phyloP scores from a whole-genome alignment of 352 stramenopile species.

The Globisporangium middletonii region DNA sequence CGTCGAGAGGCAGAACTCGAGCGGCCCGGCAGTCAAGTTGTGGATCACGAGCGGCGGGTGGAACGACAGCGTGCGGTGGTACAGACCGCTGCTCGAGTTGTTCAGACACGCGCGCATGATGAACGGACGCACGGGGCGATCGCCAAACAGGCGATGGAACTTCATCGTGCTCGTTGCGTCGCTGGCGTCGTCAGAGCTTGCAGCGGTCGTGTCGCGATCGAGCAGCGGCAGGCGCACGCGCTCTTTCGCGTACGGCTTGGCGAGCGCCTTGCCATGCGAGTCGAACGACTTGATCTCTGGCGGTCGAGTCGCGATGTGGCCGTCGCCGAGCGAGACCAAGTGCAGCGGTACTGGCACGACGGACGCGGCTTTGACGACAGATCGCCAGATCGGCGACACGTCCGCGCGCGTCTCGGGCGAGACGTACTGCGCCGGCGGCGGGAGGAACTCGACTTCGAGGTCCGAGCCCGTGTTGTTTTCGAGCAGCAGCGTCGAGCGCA shows the following conservation, averaged over 20 bases:
- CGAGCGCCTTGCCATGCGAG: constrained; percentile 15
- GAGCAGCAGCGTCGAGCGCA: constrained; percentile 71
- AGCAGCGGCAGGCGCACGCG: constrained; percentile 64
- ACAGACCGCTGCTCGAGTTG: constrained; percentile 45
- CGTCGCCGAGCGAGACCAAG: constrained; percentile 63
- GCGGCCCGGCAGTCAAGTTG: constrained; percentile 60
- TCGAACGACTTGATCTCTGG: constrained; percentile 44
- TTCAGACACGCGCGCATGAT: constrained; percentile 69
- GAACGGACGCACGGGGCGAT: constrained; percentile 75
- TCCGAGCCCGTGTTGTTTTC: constrained; percentile 83
- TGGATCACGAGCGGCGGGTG: constrained; percentile 74
- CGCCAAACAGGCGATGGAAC: constrained; percentile 68
- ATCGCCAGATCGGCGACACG: constrained; percentile 53
- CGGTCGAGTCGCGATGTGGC: constrained; percentile 67
- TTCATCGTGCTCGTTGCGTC: constrained; percentile 52
- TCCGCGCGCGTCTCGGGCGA: constrained; percentile 28
- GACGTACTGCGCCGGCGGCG: constrained; percentile 32
- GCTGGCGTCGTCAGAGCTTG: constrained; percentile 23
- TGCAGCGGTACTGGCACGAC: constrained; percentile 66
- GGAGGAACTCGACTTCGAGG: constrained; percentile 82
- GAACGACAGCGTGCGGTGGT: constrained; percentile 73
- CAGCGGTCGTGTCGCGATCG: constrained; percentile 23
- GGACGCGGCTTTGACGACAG: constrained; percentile 49
- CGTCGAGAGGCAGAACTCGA: constrained; percentile 73
- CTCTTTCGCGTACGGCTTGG: constrained; percentile 74